Conservation (phyloP, 2,329 filamentous ascomycete genomes). For the Aspergillus fumigatus region DNA sequence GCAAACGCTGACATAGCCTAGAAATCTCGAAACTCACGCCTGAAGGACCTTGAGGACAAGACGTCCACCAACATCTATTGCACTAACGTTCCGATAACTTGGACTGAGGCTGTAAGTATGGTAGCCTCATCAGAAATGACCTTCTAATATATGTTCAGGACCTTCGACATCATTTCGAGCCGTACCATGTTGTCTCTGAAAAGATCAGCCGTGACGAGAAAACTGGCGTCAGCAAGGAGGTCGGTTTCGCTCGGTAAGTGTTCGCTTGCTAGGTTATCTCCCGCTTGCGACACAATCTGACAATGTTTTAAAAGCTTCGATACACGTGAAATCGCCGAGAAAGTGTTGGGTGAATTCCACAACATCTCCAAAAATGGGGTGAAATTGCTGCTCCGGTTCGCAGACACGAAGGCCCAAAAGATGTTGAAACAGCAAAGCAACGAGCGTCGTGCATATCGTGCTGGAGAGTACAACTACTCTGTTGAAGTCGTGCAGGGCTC, state of each 20-base stretch:
- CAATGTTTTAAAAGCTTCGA: constrained; percentile 64
- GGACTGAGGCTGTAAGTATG: constrained; percentile 75
- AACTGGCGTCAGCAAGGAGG: constrained; percentile 83
- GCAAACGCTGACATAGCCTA: constrained; percentile 38
- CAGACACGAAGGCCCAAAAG: constrained; percentile 95
- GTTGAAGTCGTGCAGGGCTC: constrained; percentile 44
- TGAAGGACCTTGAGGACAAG: constrained; percentile 92
- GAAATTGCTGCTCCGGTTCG: constrained; percentile 89
- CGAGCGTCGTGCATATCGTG: constrained; percentile 90
- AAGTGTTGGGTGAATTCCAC: constrained; percentile 82
- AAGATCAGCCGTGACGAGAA: constrained; percentile 90
- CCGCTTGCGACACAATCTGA: constrained; percentile 8
- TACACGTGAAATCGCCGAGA: constrained; percentile 79
- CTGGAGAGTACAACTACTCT: constrained; percentile 79
- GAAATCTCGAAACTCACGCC: constrained; percentile 97
- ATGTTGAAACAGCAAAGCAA: constrained; percentile 93
- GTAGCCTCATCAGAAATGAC: background rate
- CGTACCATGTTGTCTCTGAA: constrained; percentile 72
- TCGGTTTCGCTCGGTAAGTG: constrained; percentile 86
- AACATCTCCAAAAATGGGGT: constrained; percentile 77
- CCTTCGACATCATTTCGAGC: constrained; percentile 61
- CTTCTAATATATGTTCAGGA: constrained; percentile 42
- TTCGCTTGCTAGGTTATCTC: background rate
- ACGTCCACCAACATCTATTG: constrained; percentile 94
- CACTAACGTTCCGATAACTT: constrained; percentile 86